These are phyloP conservation scores for Hymenoscyphus scutula DNA, from an alignment of 2,329 filamentous ascomycete genomes.

Conservation along the genomic window DNA sequence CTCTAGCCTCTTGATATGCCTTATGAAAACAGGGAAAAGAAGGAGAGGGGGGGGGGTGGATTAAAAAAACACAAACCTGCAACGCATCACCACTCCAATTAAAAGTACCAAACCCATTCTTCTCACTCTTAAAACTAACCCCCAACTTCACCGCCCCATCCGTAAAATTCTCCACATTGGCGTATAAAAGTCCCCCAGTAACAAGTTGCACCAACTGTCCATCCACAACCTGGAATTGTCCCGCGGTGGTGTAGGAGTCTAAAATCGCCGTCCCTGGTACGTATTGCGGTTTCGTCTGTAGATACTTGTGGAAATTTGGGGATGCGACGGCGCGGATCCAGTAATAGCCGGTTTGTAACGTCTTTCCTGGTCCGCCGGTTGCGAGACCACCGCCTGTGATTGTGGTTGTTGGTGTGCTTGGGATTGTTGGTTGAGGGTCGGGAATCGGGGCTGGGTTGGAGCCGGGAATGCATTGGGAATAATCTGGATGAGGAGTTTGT, in stretches of 20 bases:
- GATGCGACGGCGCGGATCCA: constrained; percentile 57
- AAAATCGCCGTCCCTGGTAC: constrained; percentile 49
- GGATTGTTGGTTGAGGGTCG: constrained; percentile 6
- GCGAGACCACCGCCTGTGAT: constrained; percentile 26
- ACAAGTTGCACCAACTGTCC: constrained; percentile 46
- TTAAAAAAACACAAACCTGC: no score
- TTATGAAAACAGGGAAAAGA: no score
- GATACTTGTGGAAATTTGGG: constrained; percentile 57
- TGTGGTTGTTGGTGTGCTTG: constrained; percentile 13
- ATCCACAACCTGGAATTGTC: constrained; percentile 55
- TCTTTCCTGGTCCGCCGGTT: constrained; percentile 39
- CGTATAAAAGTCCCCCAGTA: constrained; percentile 22
- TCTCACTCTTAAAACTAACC: constrained; percentile 49
- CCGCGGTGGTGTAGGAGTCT: constrained; percentile 50
- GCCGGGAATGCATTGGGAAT: constrained; percentile 43
- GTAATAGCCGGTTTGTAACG: constrained; percentile 44
- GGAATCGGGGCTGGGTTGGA: constrained; percentile 21
- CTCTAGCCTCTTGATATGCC: no score
- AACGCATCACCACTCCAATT: constrained; percentile 57
- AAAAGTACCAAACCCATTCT: constrained; percentile 56
- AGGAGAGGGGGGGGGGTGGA: no score
- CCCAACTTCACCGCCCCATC: constrained; percentile 44
- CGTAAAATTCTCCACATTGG: constrained; percentile 39
- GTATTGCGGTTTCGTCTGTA: constrained; percentile 47
- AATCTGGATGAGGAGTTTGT: constrained; percentile 25